These are phyloP conservation scores for Apophysomyces elegans DNA, from an alignment of 371 early-diverging fungal genomes.

Conservation along the genomic window DNA sequence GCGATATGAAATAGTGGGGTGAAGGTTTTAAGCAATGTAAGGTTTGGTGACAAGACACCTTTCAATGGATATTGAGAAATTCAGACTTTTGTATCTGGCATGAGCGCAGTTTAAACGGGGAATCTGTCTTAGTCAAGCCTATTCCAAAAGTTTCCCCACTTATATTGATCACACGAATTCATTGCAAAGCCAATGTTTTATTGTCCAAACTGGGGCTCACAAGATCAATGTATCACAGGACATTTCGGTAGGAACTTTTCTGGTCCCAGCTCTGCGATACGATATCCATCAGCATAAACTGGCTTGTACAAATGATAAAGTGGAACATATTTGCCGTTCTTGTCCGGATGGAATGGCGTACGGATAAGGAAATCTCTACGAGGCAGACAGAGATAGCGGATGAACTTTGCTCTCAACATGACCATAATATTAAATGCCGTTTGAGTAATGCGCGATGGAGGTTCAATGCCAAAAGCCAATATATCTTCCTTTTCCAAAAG, in stretches of 20 bases:
- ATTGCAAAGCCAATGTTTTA: not conserved
- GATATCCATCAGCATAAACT: constrained; percentile 42
- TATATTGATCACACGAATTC: not conserved
- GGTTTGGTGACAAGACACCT: no score
- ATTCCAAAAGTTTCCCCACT: no score
- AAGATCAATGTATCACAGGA: not conserved
- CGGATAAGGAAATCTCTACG: constrained; percentile 26
- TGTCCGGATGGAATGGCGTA: constrained; percentile 31
- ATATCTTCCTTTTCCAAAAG: constrained; percentile 32
- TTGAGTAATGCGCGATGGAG: constrained; percentile 24
- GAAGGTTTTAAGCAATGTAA: not conserved
- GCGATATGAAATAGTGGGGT: constrained; percentile 1
- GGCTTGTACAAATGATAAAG: constrained; percentile 27
- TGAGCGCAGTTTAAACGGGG: no score
- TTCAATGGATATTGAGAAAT: no score
- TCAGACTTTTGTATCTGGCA: no score
- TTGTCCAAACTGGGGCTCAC: not conserved
- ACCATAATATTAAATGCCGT: constrained; percentile 18
- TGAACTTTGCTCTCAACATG: constrained; percentile 28
- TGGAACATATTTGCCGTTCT: constrained; percentile 35
- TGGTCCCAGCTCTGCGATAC: constrained; percentile 44
- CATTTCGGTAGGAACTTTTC: constrained; percentile 29
- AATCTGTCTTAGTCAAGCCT: no score
- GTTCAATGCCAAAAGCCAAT: constrained; percentile 30
- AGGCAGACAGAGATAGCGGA: constrained; percentile 39